Percentiles rank a stretch among this genome's conserved stretches.
These are phyloP conservation scores for Cryptosporidium parvum DNA, from an alignment of 169 alveolate species.

Conservation along the genomic window DNA sequence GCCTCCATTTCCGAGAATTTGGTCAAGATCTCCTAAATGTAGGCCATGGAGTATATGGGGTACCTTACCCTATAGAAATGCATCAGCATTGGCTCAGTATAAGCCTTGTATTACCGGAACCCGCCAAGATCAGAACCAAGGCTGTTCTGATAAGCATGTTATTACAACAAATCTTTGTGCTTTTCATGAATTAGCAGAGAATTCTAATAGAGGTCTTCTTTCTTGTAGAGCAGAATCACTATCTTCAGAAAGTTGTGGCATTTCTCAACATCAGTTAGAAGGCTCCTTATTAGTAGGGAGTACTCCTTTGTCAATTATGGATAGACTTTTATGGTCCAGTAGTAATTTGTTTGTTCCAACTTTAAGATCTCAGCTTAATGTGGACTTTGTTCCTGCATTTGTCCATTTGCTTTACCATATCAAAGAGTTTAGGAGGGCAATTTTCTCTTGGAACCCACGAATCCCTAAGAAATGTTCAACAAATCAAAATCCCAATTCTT, in stretches of 20 bases:
- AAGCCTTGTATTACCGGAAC: conserved; percentile 14
- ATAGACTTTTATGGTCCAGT: conserved; percentile 74
- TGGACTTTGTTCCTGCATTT: conserved; percentile 82
- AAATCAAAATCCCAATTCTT: background rate
- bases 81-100: conserved; percentile 60
- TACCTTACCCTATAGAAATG: conserved; percentile 78
- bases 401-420: conserved; percentile 83
- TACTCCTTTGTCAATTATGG: conserved; percentile 49
- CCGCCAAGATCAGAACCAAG: conserved; percentile 20
- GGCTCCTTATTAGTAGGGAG: background rate
- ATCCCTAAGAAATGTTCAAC: background rate
- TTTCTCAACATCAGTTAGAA: conserved; percentile 54
- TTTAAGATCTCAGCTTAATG: conserved; percentile 80
- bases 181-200: conserved; percentile 66
- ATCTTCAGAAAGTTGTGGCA: conserved; percentile 50
- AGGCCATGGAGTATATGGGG: conserved; percentile 90
- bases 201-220: conserved; percentile 6
- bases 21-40: conserved; percentile 88
- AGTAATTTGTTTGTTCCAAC: conserved; percentile 82
- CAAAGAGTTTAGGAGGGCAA: conserved; percentile 85
- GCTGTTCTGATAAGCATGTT: background rate
- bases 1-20: conserved; percentile 88
- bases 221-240: conserved; percentile 16
- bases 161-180: conserved; percentile 17
- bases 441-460: conserved; percentile 74